Base-by-base conservation (phyloP, 768 basidiomycete genomes). In the Kwoniella bestiolae region DNA sequence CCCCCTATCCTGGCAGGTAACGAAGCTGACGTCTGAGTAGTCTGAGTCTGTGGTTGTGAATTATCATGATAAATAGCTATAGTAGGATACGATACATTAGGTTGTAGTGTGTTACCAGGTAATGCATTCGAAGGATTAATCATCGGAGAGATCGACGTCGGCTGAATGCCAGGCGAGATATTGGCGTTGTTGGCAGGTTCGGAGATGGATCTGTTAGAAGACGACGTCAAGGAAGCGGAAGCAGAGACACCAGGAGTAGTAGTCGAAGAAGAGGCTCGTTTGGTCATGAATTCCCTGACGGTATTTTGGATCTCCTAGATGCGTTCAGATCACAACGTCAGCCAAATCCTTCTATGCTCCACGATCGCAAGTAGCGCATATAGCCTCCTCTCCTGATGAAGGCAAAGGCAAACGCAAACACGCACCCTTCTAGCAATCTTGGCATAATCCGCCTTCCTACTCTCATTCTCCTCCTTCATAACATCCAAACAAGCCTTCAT, bases 351-450 rank as follows among this genome's bases (percentile, higher is more conserved):
- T 57, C 16, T 35, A n/a, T 6, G 16, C 29, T 26, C 29, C 25
- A 12, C n/a, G 12, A 16, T 52, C 8, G 25, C 6, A 52, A 9
- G 11, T 14, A 47, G n/a, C 18, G 25, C 3, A 47, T 12, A n/a
- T n/a, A n/a, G n/a, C n/a, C n/a, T n/a, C n/a, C n/a, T n/a, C n/a
- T n/a, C n/a, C n/a, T n/a, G n/a, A n/a, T n/a, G n/a, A n/a, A n/a
- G n/a, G 11, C 16, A 47, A 47, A n/a, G 1, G 25, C 9, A 25
- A 47, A 47, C n/a, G 9, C 21, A 21, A 38, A 5, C 16, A 63
- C 61, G 63, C 56, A 68, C 60, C 41, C 52, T 8, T 6, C 34
- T 51, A 7, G 56, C 61, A 28, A 68, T 63, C 38, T 58, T 63
- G 16, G 60, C 49, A 35, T 53, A 57, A 34, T 67, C 66, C n/a